These are phyloP conservation scores for Candida pseudoglaebosa DNA, from an alignment of 805 yeast genomes.

Conservation along the genomic window DNA sequence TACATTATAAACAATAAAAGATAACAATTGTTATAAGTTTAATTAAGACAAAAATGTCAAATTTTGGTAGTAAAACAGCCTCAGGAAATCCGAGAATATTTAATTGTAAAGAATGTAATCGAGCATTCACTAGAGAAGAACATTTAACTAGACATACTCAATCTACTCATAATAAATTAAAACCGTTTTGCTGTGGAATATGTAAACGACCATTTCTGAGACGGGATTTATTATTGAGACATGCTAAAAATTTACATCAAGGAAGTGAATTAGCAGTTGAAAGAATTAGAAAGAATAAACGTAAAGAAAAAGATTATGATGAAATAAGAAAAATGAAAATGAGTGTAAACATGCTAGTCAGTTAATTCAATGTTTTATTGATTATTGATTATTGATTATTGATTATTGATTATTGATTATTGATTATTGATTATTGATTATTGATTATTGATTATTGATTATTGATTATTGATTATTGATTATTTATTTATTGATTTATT, in stretches of 20 bases:
- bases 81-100: slow-evolving; percentile 42
- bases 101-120: slow-evolving; percentile 37
- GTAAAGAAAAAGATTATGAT: slow-evolving; percentile 7
- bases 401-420: too few species aligned
- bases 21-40: neutral
- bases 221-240: slow-evolving; percentile 40
- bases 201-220: slow-evolving; percentile 41
- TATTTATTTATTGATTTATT: too few species aligned
- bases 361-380: slow-evolving; percentile 17
- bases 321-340: slow-evolving; percentile 33
- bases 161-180: slow-evolving; percentile 41
- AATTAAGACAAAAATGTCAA: slow-evolving; percentile 3
- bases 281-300: slow-evolving; percentile 36
- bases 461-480: too few species aligned
- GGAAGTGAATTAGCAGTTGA: slow-evolving; percentile 43
- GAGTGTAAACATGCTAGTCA: slow-evolving; percentile 41
- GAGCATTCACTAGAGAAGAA: slow-evolving; percentile 46
- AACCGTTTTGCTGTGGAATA: slow-evolving; percentile 43
- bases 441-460: too few species aligned
- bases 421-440: too few species aligned
- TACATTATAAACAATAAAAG: too few species aligned
- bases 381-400: too few species aligned
- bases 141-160: slow-evolving; percentile 40
- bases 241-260: slow-evolving; percentile 42
- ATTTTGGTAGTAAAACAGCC: slow-evolving; percentile 40